A percentile compares a stretch with the other conserved stretches of the same genome.
Evolutionary conservation across 2,329 filamentous ascomycete species (phyloP).

Genomic region (Sporothrix variecibatus): DNA sequence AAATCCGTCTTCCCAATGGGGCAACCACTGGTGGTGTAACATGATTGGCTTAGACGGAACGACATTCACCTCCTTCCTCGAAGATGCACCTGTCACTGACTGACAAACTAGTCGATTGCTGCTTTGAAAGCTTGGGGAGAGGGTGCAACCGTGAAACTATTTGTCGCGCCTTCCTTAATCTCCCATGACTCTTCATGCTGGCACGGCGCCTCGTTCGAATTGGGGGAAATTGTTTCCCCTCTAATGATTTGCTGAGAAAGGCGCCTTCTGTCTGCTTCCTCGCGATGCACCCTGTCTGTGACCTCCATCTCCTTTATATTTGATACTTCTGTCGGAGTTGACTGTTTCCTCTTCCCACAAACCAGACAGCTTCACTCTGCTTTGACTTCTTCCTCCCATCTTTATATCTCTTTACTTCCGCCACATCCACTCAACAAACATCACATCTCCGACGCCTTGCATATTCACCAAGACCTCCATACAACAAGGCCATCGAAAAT

Average conservation of each 20-base stretch:
- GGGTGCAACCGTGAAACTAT: background rate
- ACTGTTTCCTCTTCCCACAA: background rate
- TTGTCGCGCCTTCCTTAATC: background rate
- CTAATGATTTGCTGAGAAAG: background rate
- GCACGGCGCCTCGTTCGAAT: background rate
- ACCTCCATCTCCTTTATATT: background rate
- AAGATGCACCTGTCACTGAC: background rate
- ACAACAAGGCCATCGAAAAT: background rate
- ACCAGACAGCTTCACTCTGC: background rate
- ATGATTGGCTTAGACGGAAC: slow-evolving; percentile 22
- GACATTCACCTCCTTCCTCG: background rate
- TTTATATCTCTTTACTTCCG: background rate
- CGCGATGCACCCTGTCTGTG: background rate
- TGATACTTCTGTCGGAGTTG: background rate
- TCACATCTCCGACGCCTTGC: background rate
- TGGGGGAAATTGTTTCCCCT: slow-evolving; percentile 8
- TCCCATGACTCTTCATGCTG: background rate
- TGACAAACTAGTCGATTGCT: background rate
- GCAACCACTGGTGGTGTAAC: slow-evolving; percentile 19
- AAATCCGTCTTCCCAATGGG: slow-evolving; percentile 24
- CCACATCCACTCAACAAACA: background rate
- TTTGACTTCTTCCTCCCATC: background rate
- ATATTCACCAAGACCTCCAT: background rate
- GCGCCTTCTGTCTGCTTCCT: slow-evolving; percentile 1
- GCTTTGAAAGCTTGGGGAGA: background rate